Conservation (phyloP, 164 flowering plant species). For the Cinnamomum micranthum region DNA sequence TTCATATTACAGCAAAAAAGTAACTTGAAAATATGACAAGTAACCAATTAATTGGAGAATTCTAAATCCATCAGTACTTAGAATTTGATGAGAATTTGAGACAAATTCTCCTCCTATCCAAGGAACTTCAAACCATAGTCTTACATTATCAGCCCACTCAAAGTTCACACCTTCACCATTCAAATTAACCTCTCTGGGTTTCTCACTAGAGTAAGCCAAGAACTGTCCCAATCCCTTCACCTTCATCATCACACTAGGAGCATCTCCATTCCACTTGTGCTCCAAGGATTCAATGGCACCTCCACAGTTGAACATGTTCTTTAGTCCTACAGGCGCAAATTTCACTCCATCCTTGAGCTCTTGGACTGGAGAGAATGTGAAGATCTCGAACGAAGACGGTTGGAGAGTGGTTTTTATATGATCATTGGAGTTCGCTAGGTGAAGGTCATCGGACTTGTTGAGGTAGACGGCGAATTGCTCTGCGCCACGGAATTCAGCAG, state of each 20-base stretch:
- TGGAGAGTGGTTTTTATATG: not conserved
- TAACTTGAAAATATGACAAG: not conserved
- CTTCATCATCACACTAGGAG: conserved; percentile 6
- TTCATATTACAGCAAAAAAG: not conserved
- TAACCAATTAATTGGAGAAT: not conserved
- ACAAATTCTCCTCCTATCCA: conserved; percentile 8
- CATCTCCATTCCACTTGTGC: not conserved
- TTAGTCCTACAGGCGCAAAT: conserved; percentile 13
- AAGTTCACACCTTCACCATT: conserved; percentile 9
- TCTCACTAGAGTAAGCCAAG: conserved; percentile 10
- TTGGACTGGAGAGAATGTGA: conserved; percentile 8
- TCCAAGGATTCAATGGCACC: conserved; percentile 9
- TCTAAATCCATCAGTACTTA: not conserved
- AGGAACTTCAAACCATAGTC: conserved; percentile 12
- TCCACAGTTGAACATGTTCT: conserved; percentile 18
- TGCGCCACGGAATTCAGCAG: not conserved
- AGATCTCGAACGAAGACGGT: conserved; percentile 10
- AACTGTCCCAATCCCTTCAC: conserved; percentile 13
- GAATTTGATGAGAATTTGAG: not conserved
- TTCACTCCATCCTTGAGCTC: not conserved
- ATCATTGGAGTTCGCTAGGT: conserved; percentile 1
- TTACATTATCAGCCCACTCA: conserved; percentile 7
- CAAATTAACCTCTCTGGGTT: conserved; percentile 2
- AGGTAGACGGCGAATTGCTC: conserved; percentile 6
- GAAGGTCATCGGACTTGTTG: not conserved